A percentile compares a stretch with the other conserved stretches of the same genome.
phyloP scores from a whole-genome alignment of 1,284 basidiomycete genomes.

The Sphaerobolus stellatus region DNA sequence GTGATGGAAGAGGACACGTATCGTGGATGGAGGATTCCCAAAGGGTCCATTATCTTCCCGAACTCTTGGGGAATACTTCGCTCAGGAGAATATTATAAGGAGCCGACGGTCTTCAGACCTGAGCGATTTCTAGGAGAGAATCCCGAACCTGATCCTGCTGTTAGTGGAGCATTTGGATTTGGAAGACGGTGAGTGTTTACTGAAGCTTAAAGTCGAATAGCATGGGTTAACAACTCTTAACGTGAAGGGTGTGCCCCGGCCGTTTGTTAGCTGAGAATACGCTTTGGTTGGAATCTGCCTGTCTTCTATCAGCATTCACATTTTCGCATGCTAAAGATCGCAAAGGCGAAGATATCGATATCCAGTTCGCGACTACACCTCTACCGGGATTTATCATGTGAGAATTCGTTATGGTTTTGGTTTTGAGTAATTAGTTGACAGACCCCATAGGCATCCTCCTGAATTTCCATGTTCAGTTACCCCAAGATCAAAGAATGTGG shows the following conservation, averaged over 20 bases:
- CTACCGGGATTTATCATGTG: neutral
- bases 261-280: neutral
- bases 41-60: neutral
- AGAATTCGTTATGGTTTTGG: neutral
- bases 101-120: neutral
- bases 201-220: neutral
- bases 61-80: neutral
- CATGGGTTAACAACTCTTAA: neutral
- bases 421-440: neutral
- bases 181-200: neutral
- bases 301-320: neutral
- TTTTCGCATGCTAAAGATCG: neutral
- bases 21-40: neutral
- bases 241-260: neutral
- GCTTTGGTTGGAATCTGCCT: neutral
- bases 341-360: neutral
- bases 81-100: neutral
- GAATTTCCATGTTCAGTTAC: constrained; percentile 59
- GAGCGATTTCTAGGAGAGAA: neutral
- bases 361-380: neutral
- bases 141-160: neutral
- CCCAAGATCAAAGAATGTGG: constrained; percentile 55
- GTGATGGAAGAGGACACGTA: neutral
- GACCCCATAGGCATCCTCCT: constrained; percentile 46
- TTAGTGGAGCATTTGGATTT: neutral